phyloP scores from a whole-genome alignment of 352 stramenopile genomes.

The Ophiocytium majus region DNA sequence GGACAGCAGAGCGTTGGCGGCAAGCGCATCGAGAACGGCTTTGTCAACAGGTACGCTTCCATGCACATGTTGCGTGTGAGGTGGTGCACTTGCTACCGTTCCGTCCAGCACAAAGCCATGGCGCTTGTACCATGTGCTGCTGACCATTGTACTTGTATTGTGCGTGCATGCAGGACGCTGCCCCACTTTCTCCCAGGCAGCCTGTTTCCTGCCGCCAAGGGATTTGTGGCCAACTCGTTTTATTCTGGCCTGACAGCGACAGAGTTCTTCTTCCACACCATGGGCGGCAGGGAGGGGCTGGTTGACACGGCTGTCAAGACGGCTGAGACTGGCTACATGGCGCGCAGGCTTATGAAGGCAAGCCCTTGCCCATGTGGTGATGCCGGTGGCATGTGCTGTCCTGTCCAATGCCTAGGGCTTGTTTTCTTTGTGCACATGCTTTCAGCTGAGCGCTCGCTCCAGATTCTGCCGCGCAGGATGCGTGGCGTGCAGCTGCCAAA shows the following conservation, averaged over 20 bases:
- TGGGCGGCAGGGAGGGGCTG: slow-evolving; percentile 91
- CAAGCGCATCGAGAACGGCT: slow-evolving; percentile 96
- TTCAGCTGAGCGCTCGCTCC: not conserved
- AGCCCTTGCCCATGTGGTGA: not conserved
- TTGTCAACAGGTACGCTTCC: slow-evolving; percentile 76
- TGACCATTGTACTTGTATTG: too few species aligned
- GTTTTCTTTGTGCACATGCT: not conserved
- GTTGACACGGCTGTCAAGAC: slow-evolving; percentile 94
- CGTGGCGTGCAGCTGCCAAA: too few species aligned
- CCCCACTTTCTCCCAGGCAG: slow-evolving; percentile 61
- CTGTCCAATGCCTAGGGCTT: too few species aligned
- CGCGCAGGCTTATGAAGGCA: slow-evolving; percentile 90
- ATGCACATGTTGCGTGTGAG: too few species aligned
- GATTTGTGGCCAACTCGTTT: slow-evolving; percentile 99
- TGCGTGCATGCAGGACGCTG: slow-evolving; percentile 64
- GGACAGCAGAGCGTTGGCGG: slow-evolving; percentile 97
- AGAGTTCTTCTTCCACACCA: slow-evolving; percentile 99
- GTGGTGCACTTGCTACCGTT: too few species aligned
- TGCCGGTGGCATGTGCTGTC: too few species aligned
- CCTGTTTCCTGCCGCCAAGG: slow-evolving; percentile 91
- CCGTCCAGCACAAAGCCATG: too few species aligned
- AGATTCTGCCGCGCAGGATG: too few species aligned
- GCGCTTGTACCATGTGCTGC: too few species aligned
- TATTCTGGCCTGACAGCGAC: slow-evolving; percentile 96
- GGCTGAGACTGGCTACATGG: slow-evolving; percentile 99